Conservation (phyloP, 2,329 filamentous ascomycete species). For the Incumbomyces lentus region DNA sequence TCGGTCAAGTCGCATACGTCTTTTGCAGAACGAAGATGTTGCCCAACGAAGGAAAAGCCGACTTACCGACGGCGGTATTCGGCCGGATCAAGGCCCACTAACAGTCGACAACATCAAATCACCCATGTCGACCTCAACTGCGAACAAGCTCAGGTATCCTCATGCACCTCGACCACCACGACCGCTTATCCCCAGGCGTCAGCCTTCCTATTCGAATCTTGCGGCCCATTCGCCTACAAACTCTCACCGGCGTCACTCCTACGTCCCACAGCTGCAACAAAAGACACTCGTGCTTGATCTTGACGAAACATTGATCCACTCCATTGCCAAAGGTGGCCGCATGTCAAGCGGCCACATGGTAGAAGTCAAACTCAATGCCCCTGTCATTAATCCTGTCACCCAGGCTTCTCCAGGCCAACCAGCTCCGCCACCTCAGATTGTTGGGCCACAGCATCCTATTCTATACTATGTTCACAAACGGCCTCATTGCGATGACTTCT, state of each 20-base stretch:
- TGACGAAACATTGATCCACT: conserved; percentile 96
- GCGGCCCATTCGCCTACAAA: conserved; percentile 27
- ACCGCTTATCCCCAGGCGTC: conserved; percentile 76
- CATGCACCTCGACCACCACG: conserved; percentile 80
- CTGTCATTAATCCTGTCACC: conserved; percentile 43
- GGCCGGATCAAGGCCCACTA: conserved; percentile 46
- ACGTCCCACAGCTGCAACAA: conserved; percentile 41
- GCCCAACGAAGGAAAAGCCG: conserved; percentile 43
- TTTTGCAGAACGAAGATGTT: conserved; percentile 26
- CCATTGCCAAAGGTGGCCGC: conserved; percentile 88
- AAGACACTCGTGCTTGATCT: conserved; percentile 94
- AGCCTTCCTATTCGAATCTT: conserved; percentile 71
- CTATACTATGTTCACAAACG: conserved; percentile 98
- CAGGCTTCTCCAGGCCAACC: conserved; percentile 23
- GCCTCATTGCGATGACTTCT: conserved; percentile 90
- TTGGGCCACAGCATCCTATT: conserved; percentile 87
- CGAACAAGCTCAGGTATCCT: conserved; percentile 75
- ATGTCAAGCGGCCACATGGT: conserved; percentile 99
- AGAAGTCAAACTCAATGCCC: conserved; percentile 78
- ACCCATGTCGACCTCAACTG: conserved; percentile 66
- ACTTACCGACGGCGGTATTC: conserved; percentile 41
- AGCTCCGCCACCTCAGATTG: conserved; percentile 49
- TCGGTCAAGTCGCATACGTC: conserved; percentile 19
- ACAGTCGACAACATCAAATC: conserved; percentile 79
- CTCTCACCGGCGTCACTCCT: conserved; percentile 30